Evolutionary conservation across 371 early-diverging fungal species (phyloP), one percentile per base, ranked within the genome.

Genomic region (Mucor saturninus): DNA sequence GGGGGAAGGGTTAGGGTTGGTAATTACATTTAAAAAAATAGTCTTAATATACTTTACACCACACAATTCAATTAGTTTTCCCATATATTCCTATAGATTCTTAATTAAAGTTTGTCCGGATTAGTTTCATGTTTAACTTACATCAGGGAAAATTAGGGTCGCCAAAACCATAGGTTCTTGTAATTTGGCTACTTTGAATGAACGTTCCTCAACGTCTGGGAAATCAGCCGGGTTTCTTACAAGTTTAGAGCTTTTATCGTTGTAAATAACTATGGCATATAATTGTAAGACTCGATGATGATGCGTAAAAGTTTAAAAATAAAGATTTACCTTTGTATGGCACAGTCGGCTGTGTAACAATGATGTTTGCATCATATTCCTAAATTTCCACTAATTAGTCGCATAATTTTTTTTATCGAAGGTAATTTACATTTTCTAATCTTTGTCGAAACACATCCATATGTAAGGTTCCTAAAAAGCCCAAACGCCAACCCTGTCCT

Each of bases 391-490:
- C 3, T 42, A 30, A 35, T 35, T 46, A 46, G 2, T 21, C 5
- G 7, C 29, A 8, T 37, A 6, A 13, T 38, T 10, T 35, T 6
- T 21, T 21, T 21, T 21, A 21, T 21, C 21, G 21, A 21, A 21
- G 21, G 21, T 54, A 14, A 14, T 62, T 55, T 78, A 89, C 89
- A 73, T 96, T 92, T 67, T 98, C 96, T 43, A 98, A 73, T 30
- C 99, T 81, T 67, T 98, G 95, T 30, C 93, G 80, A 69, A 98
- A 98, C 14, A 98, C 98, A 70, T 98, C 99, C 98, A 98, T 94
- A 59, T 97, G 98, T 35, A 98, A 69, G 0, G 95, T 96, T 4
- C 98, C 99, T 63, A 97, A 67, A 62, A 98, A 98, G 1, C 99
- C 99, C 21, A 98, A 81, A 26, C 99, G 87, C 89, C 95, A 98